Percentiles rank a stretch among this genome's conserved stretches.
These are phyloP conservation scores for Yamadazyma sp. DNA, from an alignment of 1,139 yeast species.

Conservation along the genomic window DNA sequence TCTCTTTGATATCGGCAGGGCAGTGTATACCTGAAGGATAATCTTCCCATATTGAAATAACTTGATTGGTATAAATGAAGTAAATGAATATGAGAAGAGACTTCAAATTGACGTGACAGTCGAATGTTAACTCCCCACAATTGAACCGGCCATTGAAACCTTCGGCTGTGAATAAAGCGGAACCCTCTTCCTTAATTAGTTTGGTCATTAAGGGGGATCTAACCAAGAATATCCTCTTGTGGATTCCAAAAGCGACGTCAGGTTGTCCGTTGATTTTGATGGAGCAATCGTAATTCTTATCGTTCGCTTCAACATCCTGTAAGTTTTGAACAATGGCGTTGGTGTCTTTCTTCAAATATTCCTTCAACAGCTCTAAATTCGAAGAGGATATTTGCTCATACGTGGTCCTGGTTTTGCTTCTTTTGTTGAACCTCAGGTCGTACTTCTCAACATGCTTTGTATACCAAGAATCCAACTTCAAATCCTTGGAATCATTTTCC, in stretches of 20 bases:
- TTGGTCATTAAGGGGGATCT: constrained; percentile 29
- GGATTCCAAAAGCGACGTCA: constrained; percentile 26
- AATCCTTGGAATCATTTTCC: constrained; percentile 7
- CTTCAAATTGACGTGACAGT: constrained; percentile 21
- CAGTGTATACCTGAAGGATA: constrained; percentile 18
- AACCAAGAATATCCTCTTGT: constrained; percentile 25
- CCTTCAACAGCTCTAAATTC: constrained; percentile 10
- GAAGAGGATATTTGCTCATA: constrained; percentile 17
- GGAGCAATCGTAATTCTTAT: constrained; percentile 17
- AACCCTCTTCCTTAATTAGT: constrained; percentile 19
- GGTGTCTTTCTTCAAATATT: constrained; percentile 3
- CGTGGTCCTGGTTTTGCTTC: constrained; percentile 16
- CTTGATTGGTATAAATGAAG: constrained; percentile 32
- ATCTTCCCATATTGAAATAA: constrained; percentile 27
- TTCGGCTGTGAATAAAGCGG: constrained; percentile 17
- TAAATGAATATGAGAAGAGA: constrained; percentile 34
- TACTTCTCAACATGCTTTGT: constrained; percentile 17
- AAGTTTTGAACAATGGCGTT: not conserved
- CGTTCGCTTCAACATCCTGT: constrained; percentile 4
- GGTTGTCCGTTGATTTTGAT: constrained; percentile 19
- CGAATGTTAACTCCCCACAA: constrained; percentile 17
- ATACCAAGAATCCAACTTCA: constrained; percentile 19
- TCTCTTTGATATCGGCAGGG: constrained; percentile 20
- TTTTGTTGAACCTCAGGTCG: constrained; percentile 17
- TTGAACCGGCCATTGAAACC: constrained; percentile 25